Evolutionary conservation across 208 protist species (phyloP), one percentile per base, ranked within the genome.

Genomic region (Strigomonas galati): DNA sequence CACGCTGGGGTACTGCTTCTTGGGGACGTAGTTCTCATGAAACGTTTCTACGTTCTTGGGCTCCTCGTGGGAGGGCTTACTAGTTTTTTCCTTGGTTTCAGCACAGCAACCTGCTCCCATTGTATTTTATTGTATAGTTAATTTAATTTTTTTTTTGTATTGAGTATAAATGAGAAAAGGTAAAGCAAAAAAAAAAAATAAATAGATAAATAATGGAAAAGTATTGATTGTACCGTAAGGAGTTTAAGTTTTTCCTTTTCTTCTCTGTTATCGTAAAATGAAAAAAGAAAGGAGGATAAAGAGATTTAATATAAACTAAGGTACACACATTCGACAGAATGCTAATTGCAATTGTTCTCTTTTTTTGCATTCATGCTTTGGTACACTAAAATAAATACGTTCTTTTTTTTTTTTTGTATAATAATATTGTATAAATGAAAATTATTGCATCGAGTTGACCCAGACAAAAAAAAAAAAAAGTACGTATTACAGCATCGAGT

Each of bases 1-100:
- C 3, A 93, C 58, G 0, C 76, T 51, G 12, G 67, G 72, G 26
- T 80, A 56, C 43, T 69, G 14, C 6, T 43, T 52, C 53, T 63
- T 56, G 46, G 57, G 69, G 67, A 60, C 63, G 66, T 28, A 61
- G 21, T 63, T 69, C 62, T 72, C 69, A 59, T 51, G 31, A 7
- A 52, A 53, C 12, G 10, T 48, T 31, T 52, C 52, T 49, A 26
- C 10, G 7, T 48, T 7, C 35, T 71, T 21, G 31, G 7, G 12
- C 40, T 40, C 35, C 67, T 58, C 27, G 40, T 57, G 4, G 12
- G 1, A 2, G 23, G 4, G 9, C 58, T 59, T 43, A 23, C 12
- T 61, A n/a, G n/a, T n/a, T n/a, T n/a, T n/a, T n/a, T n/a, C n/a
- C n/a, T 30, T 69, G 37, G 14, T 28, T 2, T 44, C 43, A 27